Evolutionary conservation across 352 stramenopile species (phyloP).

Genomic region (Pythium periplocum): DNA sequence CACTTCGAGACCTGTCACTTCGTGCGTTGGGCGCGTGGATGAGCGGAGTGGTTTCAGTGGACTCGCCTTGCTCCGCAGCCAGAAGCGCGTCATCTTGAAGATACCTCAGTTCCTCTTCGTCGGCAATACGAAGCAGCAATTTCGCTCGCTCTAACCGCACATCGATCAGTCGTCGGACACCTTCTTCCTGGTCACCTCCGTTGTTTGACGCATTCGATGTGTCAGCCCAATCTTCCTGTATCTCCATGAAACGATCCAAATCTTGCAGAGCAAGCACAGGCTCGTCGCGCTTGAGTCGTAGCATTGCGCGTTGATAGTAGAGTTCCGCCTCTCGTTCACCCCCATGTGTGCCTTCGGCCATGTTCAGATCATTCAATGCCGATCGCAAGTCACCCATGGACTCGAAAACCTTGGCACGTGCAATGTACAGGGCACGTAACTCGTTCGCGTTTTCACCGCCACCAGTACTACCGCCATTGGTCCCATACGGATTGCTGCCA

Average conservation of each 20-base stretch:
- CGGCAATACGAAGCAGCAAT: slow-evolving; percentile 45
- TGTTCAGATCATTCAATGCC: slow-evolving; percentile 48
- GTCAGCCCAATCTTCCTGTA: slow-evolving; percentile 44
- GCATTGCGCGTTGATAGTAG: slow-evolving; percentile 50
- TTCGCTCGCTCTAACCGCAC: slow-evolving; percentile 54
- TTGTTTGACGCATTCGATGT: not conserved
- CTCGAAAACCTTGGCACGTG: slow-evolving; percentile 43
- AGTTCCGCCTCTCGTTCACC: slow-evolving; percentile 53
- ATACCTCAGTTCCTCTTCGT: slow-evolving; percentile 39
- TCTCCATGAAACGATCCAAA: slow-evolving; percentile 63
- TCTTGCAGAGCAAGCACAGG: slow-evolving; percentile 39
- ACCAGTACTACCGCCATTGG: no score
- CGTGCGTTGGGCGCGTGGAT: slow-evolving; percentile 5
- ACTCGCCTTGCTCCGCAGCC: slow-evolving; percentile 40
- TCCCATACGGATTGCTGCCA: not conserved
- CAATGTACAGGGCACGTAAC: slow-evolving; percentile 41
- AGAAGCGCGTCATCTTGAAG: slow-evolving; percentile 40
- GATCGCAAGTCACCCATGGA: slow-evolving; percentile 47
- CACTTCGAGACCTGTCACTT: slow-evolving; percentile 4
- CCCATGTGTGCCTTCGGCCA: slow-evolving; percentile 30
- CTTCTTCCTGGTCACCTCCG: not conserved
- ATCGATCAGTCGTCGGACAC: slow-evolving; percentile 28
- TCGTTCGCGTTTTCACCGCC: slow-evolving; percentile 20
- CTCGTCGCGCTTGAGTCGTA: slow-evolving; percentile 47
- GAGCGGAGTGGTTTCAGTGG: not conserved